Evolutionary conservation across 192 early-diverging fungal species (phyloP), one percentile per base, ranked within the genome.

Genomic region (Gigaspora rosea): DNA sequence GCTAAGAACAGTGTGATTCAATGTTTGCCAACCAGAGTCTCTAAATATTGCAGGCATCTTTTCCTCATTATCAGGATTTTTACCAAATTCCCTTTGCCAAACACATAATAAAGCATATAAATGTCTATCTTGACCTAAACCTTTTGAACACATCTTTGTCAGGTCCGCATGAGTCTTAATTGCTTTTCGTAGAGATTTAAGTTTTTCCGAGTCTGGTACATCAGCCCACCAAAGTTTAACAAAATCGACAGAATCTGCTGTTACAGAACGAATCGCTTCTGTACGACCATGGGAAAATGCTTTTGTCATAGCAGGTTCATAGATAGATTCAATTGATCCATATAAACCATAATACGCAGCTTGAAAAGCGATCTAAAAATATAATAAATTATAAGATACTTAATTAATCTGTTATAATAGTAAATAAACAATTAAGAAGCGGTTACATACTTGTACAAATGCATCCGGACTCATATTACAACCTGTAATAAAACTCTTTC

Each of bases 111-210:
- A 89, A 1, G 92, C 95, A 35, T 95, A 89, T 81, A 97, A 73
- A 82, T 97, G 96, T 47, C 95, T 91, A 80, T 97, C 96, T 68
- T 95, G 91, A 57, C 95, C 96, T 51, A 88, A 56, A 22, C 95
- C 96, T 62, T 82, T 76, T 8, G 92, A 83, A n/a, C 92, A 93
- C 1, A 89, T 91, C 13, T 72, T 79, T 65, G 94, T 93, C 79
- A 91, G 84, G 48, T 83, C 79, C 6, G 85, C 79, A 63, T 96
- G 96, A 15, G 85, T 73, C 36, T 81, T 82, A 62, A 88, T 78
- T 1, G 95, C 95, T 20, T 77, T 83, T 67, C 86, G 82, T 48
- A 96, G 82, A 8, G 80, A 57, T 35, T 76, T 81, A 9, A 90
- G 77, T 78, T 90, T 90, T 15, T 64, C 63, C 6, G 58, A 8